phyloP scores from a whole-genome alignment of 345 rosid species.

The Moricandia arvensis region DNA sequence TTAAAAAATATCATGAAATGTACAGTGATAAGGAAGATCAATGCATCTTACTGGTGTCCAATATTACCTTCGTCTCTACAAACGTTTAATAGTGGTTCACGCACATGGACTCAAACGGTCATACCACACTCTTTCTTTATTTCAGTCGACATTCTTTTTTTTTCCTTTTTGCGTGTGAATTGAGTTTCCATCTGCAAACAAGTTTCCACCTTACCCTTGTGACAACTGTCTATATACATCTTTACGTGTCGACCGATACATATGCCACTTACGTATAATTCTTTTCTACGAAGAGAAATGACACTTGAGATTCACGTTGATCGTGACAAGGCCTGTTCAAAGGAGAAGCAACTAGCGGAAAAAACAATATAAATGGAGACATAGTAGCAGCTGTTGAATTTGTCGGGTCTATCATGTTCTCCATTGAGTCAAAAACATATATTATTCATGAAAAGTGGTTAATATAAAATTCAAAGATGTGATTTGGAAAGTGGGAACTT shows the following conservation, averaged over 20 bases:
- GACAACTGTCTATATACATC: neutral
- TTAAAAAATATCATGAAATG: no score
- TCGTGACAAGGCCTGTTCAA: constrained; percentile 9
- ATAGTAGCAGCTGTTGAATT: neutral
- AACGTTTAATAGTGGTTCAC: constrained; percentile 1
- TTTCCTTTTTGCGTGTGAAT: neutral
- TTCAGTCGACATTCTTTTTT: neutral
- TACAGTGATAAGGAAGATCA: neutral
- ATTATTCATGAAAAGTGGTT: constrained; percentile 11
- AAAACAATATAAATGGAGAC: no score
- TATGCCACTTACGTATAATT: neutral
- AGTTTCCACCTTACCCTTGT: neutral
- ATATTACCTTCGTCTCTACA: neutral
- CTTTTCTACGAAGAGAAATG: neutral
- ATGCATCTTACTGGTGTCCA: neutral
- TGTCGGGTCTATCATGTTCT: constrained; percentile 31
- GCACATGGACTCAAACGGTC: neutral
- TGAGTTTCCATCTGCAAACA: neutral
- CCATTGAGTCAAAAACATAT: neutral
- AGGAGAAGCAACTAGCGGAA: neutral
- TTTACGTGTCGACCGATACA: neutral
- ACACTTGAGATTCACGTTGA: constrained; percentile 18
- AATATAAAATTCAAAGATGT: constrained; percentile 13
- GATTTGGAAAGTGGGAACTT: constrained; percentile 3
- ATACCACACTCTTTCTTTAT: neutral